phyloP scores from a whole-genome alignment of 1,284 basidiomycete genomes.

The Schizopora paradoxa region DNA sequence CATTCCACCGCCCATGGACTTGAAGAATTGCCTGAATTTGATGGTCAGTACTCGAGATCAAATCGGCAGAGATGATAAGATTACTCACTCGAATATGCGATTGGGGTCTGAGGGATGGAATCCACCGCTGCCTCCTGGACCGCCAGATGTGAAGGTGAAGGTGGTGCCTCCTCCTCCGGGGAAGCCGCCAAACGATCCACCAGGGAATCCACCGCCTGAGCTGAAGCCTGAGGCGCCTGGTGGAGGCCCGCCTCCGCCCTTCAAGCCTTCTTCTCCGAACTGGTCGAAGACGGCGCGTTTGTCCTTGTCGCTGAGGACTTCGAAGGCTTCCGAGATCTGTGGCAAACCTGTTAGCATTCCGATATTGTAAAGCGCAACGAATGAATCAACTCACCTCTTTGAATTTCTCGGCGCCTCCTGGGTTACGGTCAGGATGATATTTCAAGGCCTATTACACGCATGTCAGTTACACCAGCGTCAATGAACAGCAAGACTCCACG shows the following conservation, averaged over 20 bases:
- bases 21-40: slow-evolving; percentile 61
- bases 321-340: slow-evolving; percentile 94
- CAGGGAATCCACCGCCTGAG: slow-evolving; percentile 41
- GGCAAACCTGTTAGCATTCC: background rate
- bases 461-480: slow-evolving; percentile 19
- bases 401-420: slow-evolving; percentile 86
- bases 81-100: slow-evolving; percentile 84
- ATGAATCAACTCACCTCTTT: slow-evolving; percentile 62
- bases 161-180: slow-evolving; percentile 49
- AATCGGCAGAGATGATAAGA: background rate
- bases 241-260: slow-evolving; percentile 53
- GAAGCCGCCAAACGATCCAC: slow-evolving; percentile 37
- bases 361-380: background rate
- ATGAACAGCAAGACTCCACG: slow-evolving; percentile 12
- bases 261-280: slow-evolving; percentile 94
- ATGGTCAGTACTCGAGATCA: slow-evolving; percentile 22
- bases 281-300: slow-evolving; percentile 94
- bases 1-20: slow-evolving; percentile 32
- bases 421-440: slow-evolving; percentile 92
- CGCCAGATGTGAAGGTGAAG: slow-evolving; percentile 55
- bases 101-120: slow-evolving; percentile 82
- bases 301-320: slow-evolving; percentile 91
- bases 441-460: slow-evolving; percentile 61
- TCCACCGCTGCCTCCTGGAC: slow-evolving; percentile 44
- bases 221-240: slow-evolving; percentile 42